These are phyloP conservation scores for Astrothelium macrocarpum DNA, from an alignment of 495 filamentous ascomycete genomes.

Conservation along the genomic window DNA sequence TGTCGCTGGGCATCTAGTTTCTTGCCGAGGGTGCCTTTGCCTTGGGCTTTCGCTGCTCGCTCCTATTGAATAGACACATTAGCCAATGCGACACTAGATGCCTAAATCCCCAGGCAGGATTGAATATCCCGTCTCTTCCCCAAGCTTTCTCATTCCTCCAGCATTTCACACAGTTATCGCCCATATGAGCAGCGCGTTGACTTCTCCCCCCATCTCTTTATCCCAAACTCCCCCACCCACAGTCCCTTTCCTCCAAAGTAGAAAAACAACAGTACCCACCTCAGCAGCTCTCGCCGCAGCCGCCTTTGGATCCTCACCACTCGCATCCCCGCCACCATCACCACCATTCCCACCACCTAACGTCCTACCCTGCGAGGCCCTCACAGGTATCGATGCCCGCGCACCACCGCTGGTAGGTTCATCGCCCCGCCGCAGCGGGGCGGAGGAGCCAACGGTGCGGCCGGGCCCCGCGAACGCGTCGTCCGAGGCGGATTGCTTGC, in stretches of 20 bases:
- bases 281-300: conserved; percentile 24
- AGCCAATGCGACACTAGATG: conserved; percentile 7
- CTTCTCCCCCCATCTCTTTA: not conserved
- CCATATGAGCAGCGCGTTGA: too few relatives aligned
- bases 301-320: conserved; percentile 12
- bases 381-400: conserved; percentile 11
- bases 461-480: conserved; percentile 23
- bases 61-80: not conserved
- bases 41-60: not conserved
- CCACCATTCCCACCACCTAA: conserved; percentile 9
- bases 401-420: conserved; percentile 12
- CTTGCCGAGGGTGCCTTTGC: conserved; percentile 19
- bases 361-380: conserved; percentile 13
- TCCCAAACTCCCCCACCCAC: not conserved
- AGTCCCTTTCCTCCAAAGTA: not conserved
- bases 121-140: too few relatives aligned
- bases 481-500: conserved; percentile 12
- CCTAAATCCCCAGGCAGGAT: too few relatives aligned
- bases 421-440: conserved; percentile 11
- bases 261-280: conserved; percentile 17
- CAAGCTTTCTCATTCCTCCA: too few relatives aligned
- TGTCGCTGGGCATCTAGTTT: conserved; percentile 19
- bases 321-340: conserved; percentile 7
- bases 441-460: conserved; percentile 15
- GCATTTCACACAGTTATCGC: too few relatives aligned